Evolutionary conservation across 495 filamentous ascomycete species (phyloP).

Genomic region (Penicillium maclennaniae): DNA sequence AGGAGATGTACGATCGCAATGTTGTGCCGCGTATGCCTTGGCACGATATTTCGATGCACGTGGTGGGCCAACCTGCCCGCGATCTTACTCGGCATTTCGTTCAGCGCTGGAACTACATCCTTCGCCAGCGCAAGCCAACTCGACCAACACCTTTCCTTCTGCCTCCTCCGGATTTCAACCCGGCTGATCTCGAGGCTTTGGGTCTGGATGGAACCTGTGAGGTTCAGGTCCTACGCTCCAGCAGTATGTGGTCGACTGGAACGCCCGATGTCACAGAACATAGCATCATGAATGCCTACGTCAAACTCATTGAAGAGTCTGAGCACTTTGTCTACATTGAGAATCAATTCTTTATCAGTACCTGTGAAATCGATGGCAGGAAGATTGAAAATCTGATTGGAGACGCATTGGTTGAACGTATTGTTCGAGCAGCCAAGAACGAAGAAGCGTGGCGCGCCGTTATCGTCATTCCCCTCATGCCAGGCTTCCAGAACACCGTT

Average conservation of each 20-base stretch:
- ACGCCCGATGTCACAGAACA: slow-evolving; percentile 77
- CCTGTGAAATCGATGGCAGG: slow-evolving; percentile 79
- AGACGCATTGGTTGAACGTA: slow-evolving; percentile 90
- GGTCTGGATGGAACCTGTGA: slow-evolving; percentile 93
- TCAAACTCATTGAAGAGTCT: slow-evolving; percentile 88
- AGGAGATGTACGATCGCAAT: slow-evolving; percentile 96
- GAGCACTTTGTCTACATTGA: slow-evolving; percentile 99
- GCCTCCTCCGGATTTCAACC: slow-evolving; percentile 86
- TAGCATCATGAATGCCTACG: slow-evolving; percentile 94
- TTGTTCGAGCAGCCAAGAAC: slow-evolving; percentile 76
- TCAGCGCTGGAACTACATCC: slow-evolving; percentile 98
- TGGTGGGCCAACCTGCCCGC: slow-evolving; percentile 91
- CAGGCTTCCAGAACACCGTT: slow-evolving; percentile 96
- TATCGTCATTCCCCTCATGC: slow-evolving; percentile 92
- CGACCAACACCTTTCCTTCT: slow-evolving; percentile 90
- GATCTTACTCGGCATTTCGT: slow-evolving; percentile 96
- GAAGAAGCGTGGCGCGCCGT: slow-evolving; percentile 92
- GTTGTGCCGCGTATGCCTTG: slow-evolving; percentile 93
- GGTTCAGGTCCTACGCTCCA: slow-evolving; percentile 90
- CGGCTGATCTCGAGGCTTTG: slow-evolving; percentile 77
- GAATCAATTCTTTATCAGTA: slow-evolving; percentile 98
- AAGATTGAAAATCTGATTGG: slow-evolving; percentile 92
- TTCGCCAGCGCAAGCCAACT: slow-evolving; percentile 89
- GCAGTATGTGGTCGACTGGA: slow-evolving; percentile 86
- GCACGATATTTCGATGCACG: slow-evolving; percentile 99